Percentiles rank a stretch among this genome's conserved stretches.
These are phyloP conservation scores for Acanthamoeba sp. DNA, from an alignment of 208 protist genomes.

Conservation along the genomic window DNA sequence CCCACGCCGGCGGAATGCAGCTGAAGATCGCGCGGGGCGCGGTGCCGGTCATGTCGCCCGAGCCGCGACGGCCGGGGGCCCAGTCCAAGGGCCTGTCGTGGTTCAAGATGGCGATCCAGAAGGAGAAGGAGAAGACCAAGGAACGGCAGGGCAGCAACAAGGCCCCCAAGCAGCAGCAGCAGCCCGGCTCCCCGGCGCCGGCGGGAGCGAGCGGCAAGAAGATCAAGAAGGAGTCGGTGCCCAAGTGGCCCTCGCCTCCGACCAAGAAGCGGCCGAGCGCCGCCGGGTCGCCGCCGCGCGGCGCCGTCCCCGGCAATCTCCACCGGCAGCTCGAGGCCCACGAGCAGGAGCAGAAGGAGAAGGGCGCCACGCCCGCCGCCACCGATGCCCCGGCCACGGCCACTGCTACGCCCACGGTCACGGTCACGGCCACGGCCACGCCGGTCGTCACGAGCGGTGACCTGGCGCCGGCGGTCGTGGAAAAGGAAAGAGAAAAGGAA, in stretches of 20 bases:
- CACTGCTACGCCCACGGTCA: too few relatives aligned
- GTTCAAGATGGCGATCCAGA: conserved; percentile 16
- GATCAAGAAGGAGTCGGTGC: conserved; percentile 17
- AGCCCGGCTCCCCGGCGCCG: not conserved
- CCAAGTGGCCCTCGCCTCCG: not conserved
- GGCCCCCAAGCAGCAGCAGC: not conserved
- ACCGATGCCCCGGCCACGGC: too few relatives aligned
- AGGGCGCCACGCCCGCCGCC: not conserved
- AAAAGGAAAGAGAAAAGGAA: not conserved
- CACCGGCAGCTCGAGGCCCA: conserved; percentile 31
- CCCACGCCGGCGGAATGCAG: not conserved
- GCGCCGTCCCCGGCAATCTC: not conserved
- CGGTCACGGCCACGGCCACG: too few relatives aligned
- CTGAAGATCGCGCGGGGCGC: not conserved
- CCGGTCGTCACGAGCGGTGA: too few relatives aligned
- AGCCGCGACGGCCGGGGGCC: not conserved
- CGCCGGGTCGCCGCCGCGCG: not conserved
- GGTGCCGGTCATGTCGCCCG: not conserved
- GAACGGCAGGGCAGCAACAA: not conserved
- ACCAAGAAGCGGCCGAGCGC: not conserved
- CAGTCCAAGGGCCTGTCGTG: conserved; percentile 41
- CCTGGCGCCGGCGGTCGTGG: too few relatives aligned
- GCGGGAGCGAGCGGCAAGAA: not conserved
- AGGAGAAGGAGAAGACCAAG: conserved; percentile 40
- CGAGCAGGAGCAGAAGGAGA: not conserved